Evolutionary conservation across 345 rosid genomes (phyloP).

Genomic region (Gossypium longicalyx): DNA sequence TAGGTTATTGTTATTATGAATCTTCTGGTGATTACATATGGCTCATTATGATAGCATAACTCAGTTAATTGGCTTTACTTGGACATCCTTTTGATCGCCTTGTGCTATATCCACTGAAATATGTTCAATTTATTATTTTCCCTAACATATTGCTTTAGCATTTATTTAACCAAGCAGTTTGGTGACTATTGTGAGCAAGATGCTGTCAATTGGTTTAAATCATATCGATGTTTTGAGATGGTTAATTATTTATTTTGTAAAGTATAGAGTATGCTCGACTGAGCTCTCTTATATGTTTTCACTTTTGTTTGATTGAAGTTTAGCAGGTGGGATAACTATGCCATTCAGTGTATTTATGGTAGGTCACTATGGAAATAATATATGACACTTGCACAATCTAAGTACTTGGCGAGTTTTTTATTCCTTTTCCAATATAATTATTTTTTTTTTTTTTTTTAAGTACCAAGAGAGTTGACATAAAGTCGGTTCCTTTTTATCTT

Average conservation of each 20-base stretch:
- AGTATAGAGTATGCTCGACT: slow-evolving; percentile 7
- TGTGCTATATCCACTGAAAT: neutral
- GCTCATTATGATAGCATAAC: slow-evolving; percentile 1
- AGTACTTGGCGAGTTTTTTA: neutral
- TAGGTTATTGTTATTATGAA: neutral
- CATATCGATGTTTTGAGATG: slow-evolving; percentile 31
- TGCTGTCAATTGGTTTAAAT: slow-evolving; percentile 34
- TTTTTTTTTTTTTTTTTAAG: neutral
- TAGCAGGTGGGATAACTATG: neutral
- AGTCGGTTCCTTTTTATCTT: neutral
- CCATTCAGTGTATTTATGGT: neutral
- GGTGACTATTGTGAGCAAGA: slow-evolving; percentile 25
- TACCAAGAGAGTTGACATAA: slow-evolving; percentile 2
- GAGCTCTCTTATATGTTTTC: slow-evolving; percentile 13
- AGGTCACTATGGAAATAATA: neutral
- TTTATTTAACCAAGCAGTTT: slow-evolving; percentile 29
- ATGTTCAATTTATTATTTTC: slow-evolving; percentile 16
- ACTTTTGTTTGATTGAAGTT: neutral
- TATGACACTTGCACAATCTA: slow-evolving; percentile 3
- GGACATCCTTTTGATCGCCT: neutral
- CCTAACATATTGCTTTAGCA: slow-evolving; percentile 25
- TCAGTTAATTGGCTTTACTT: neutral
- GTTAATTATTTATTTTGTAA: slow-evolving; percentile 28
- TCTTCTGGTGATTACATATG: neutral
- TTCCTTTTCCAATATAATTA: slow-evolving; percentile 6